Evolutionary conservation across 345 rosid species (phyloP).

Genomic region (Linum tenue): DNA sequence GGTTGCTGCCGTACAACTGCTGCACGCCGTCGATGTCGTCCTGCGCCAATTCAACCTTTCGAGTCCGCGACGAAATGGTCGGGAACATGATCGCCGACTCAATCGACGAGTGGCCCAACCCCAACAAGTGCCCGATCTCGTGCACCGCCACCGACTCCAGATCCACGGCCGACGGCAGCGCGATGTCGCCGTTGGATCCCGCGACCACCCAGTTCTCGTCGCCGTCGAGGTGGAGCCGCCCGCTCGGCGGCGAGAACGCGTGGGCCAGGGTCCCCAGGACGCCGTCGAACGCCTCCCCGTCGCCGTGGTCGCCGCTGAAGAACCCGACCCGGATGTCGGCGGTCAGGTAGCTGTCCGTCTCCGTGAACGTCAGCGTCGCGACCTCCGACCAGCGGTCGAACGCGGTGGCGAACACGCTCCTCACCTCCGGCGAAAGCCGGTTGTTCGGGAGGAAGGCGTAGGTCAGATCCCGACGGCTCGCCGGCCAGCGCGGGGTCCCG

Average conservation of each 20-base stretch:
- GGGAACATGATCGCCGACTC: constrained; percentile 2
- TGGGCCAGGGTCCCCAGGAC: constrained; percentile 1
- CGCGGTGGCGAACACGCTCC: constrained; percentile 55
- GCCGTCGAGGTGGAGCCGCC: constrained; percentile 63
- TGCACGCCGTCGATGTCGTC: constrained; percentile 2
- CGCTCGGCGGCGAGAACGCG: constrained; percentile 70
- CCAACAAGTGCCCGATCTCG: constrained; percentile 8
- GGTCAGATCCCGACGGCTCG: constrained; percentile 19
- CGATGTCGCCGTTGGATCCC: constrained; percentile 23
- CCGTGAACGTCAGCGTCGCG: constrained; percentile 18
- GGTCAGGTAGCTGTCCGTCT: not conserved
- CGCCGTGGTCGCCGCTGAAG: constrained; percentile 3
- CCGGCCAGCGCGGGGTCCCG: constrained; percentile 1
- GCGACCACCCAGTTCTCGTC: constrained; percentile 68
- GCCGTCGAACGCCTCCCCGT: constrained; percentile 7
- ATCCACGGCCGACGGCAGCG: constrained; percentile 3
- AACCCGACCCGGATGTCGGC: constrained; percentile 3
- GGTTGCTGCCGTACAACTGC: constrained; percentile 2
- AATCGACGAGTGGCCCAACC: constrained; percentile 3
- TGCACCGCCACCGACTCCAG: constrained; percentile 3
- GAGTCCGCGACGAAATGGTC: constrained; percentile 1
- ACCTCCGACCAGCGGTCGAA: constrained; percentile 53
- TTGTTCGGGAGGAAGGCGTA: constrained; percentile 55
- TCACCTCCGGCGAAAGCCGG: constrained; percentile 33
- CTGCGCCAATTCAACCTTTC: not conserved